Conservation (phyloP, 192 early-diverging fungal genomes). For the Blastocladiella britannica region DNA sequence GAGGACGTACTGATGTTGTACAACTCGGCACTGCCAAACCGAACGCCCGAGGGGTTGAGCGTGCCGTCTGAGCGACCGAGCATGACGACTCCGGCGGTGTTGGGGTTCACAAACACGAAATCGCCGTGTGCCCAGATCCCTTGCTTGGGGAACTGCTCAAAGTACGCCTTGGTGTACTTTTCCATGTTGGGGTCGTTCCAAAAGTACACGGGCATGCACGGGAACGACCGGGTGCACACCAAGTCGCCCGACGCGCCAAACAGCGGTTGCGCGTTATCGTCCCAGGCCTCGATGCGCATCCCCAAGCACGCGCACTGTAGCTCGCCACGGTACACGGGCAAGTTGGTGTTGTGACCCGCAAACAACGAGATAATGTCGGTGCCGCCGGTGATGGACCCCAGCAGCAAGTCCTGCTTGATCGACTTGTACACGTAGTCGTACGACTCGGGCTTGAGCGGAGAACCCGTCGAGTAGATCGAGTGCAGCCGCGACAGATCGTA, state of each 20-base stretch:
- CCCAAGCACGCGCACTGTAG: constrained; percentile 82
- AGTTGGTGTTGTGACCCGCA: constrained; percentile 69
- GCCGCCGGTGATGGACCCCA: constrained; percentile 88
- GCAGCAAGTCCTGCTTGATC: constrained; percentile 63
- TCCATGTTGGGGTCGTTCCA: constrained; percentile 54
- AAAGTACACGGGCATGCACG: constrained; percentile 91
- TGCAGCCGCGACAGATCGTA: constrained; percentile 42
- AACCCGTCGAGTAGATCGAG: constrained; percentile 80
- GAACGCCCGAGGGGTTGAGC: constrained; percentile 75
- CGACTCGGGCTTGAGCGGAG: constrained; percentile 75
- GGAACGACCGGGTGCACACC: constrained; percentile 83
- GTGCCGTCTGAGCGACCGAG: constrained; percentile 81
- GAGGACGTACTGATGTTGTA: no score
- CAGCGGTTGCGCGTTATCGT: constrained; percentile 39
- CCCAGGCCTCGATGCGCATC: constrained; percentile 88
- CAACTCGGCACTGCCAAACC: constrained; percentile 83
- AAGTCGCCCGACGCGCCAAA: constrained; percentile 63
- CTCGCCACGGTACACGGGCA: constrained; percentile 83
- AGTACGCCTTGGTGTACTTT: constrained; percentile 78
- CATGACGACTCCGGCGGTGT: constrained; percentile 83
- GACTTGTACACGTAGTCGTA: constrained; percentile 77
- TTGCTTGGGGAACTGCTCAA: constrained; percentile 52
- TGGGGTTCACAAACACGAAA: constrained; percentile 63
- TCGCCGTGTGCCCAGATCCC: constrained; percentile 98
- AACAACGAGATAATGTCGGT: constrained; percentile 95